A percentile compares a stretch with the other conserved stretches of the same genome.
Conservation (phyloP, 352 stramenopile genomes). For the Plasmopara halstedii region DNA sequence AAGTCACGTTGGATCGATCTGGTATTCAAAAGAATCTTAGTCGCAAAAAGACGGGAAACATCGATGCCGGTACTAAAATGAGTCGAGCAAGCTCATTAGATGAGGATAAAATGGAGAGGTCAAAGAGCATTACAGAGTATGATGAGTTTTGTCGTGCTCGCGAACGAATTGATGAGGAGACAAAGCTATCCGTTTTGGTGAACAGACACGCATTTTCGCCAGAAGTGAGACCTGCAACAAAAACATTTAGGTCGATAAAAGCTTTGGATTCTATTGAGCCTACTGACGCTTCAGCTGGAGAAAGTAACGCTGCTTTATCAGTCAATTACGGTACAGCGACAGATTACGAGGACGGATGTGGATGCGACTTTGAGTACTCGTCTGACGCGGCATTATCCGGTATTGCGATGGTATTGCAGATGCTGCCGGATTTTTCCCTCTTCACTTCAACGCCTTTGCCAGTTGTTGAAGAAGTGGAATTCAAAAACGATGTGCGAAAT, state of each 20-base stretch:
- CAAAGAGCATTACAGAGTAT: not conserved
- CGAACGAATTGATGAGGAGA: not conserved
- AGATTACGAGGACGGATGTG: conserved; percentile 5
- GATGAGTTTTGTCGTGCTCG: conserved; percentile 13
- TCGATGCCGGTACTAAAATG: conserved; percentile 9
- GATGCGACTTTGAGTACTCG: conserved; percentile 30
- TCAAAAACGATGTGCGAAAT: conserved; percentile 1
- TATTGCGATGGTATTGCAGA: conserved; percentile 31
- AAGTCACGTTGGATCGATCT: conserved; percentile 5
- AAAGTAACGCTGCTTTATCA: not conserved
- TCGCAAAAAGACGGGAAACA: not conserved
- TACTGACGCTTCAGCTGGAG: not conserved
- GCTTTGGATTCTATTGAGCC: not conserved
- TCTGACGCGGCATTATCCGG: conserved; percentile 22
- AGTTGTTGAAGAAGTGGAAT: conserved; percentile 2
- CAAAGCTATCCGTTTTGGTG: not conserved
- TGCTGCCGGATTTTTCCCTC: conserved; percentile 23
- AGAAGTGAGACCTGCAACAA: not conserved
- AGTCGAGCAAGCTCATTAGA: not conserved
- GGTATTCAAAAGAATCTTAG: conserved; percentile 9
- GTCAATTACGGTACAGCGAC: not conserved
- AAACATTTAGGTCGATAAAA: not conserved
- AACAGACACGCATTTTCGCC: not conserved
- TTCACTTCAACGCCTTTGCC: not conserved
- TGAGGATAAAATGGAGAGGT: not conserved